Percentiles rank a stretch among this genome's conserved stretches.
Conservation (phyloP, 2,329 filamentous ascomycete genomes). For the Ceratocystis harringtonii region DNA sequence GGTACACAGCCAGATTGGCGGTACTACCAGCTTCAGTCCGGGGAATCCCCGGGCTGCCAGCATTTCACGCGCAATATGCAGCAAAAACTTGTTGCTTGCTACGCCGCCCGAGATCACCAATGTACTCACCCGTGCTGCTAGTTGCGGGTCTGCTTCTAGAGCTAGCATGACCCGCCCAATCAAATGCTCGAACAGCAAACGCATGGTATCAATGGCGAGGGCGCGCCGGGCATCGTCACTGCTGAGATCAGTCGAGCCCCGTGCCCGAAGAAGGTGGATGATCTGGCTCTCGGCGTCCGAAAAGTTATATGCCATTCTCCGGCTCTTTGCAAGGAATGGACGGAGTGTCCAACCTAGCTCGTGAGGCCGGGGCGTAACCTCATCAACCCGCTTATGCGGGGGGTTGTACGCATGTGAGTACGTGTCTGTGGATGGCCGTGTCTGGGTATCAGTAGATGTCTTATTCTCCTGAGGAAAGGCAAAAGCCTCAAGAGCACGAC, state of each 20-base stretch:
- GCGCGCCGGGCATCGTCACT: slow-evolving; percentile 40
- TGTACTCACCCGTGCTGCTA: slow-evolving; percentile 32
- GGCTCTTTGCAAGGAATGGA: slow-evolving; percentile 47
- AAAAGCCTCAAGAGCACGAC: slow-evolving; percentile 61
- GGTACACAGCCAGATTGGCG: slow-evolving; percentile 66
- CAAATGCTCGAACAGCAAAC: slow-evolving; percentile 75
- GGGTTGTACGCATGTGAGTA: slow-evolving; percentile 38
- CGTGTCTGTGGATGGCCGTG: slow-evolving; percentile 17
- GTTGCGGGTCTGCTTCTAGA: slow-evolving; percentile 20
- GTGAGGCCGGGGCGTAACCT: slow-evolving; percentile 33
- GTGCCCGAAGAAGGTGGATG: slow-evolving; percentile 35
- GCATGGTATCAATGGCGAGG: slow-evolving; percentile 62
- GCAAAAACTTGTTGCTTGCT: slow-evolving; percentile 67
- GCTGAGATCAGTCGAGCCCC: slow-evolving; percentile 26
- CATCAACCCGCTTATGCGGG: slow-evolving; percentile 41
- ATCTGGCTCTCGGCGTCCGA: slow-evolving; percentile 53
- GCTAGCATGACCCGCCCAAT: slow-evolving; percentile 54
- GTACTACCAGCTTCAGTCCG: slow-evolving; percentile 50
- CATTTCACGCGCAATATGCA: slow-evolving; percentile 42
- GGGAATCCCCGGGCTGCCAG: slow-evolving; percentile 52
- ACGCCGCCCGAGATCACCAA: slow-evolving; percentile 84
- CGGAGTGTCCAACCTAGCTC: slow-evolving; percentile 47
- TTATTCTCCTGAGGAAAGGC: slow-evolving; percentile 43
- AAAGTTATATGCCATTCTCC: slow-evolving; percentile 56
- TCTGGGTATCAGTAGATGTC: slow-evolving; percentile 5